A percentile compares a stretch with the other conserved stretches of the same genome.
These are phyloP conservation scores for Quercus dentata DNA, from an alignment of 306 rosid species.

Conservation along the genomic window DNA sequence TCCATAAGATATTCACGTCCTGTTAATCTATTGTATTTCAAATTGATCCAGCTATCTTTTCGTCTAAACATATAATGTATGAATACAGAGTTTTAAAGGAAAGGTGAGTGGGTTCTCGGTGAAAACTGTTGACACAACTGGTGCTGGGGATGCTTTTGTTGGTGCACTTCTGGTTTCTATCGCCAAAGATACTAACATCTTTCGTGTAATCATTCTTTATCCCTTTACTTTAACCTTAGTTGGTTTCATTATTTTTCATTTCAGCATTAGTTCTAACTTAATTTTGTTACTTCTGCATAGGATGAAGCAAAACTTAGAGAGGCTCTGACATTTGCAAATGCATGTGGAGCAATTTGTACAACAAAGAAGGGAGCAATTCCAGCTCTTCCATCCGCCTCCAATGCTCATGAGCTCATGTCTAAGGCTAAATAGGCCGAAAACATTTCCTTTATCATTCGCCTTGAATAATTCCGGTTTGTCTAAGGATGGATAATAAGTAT, in stretches of 20 bases:
- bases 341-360: conserved; percentile 66
- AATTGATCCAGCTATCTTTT: background rate
- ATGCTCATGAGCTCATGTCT: conserved; percentile 38
- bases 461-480: background rate
- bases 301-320: conserved; percentile 54
- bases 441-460: background rate
- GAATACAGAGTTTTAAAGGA: conserved; percentile 50
- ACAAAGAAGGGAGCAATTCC: conserved; percentile 71
- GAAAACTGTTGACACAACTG: conserved; percentile 58
- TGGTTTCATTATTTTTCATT: background rate
- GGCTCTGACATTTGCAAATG: conserved; percentile 55
- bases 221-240: background rate
- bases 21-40: background rate
- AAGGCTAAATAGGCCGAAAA: conserved; percentile 20
- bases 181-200: conserved; percentile 39
- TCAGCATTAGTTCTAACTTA: background rate
- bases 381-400: conserved; percentile 52
- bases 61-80: conserved; percentile 1
- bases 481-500: background rate
- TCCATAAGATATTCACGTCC: background rate
- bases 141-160: conserved; percentile 75
- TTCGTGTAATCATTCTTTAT: conserved; percentile 31
- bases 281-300: conserved; percentile 7
- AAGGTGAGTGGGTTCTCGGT: conserved; percentile 51
- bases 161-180: conserved; percentile 47